These are phyloP conservation scores for Colletotrichum neosansevieriae DNA, from an alignment of 2,329 filamentous ascomycete genomes.

Conservation along the genomic window DNA sequence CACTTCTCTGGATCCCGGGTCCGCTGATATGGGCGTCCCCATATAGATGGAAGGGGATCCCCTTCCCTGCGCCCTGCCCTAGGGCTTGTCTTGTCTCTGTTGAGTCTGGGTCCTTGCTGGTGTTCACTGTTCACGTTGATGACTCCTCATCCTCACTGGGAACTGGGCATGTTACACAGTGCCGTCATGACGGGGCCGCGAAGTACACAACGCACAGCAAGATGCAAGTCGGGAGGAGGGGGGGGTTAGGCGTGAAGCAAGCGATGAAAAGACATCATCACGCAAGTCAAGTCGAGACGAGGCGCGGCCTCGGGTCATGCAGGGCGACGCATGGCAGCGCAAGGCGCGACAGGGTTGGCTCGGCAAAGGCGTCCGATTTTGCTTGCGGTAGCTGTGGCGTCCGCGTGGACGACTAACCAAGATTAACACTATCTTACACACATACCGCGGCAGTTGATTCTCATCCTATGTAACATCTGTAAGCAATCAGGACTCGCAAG, in stretches of 20 bases:
- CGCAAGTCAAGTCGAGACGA: slow-evolving; percentile 22
- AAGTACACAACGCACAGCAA: not conserved
- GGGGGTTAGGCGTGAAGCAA: not conserved
- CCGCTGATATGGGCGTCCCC: too few species aligned
- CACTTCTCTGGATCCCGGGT: not conserved
- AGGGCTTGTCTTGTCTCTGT: too few species aligned
- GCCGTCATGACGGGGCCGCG: too few species aligned
- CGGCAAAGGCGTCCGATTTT: slow-evolving; percentile 8
- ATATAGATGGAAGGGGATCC: too few species aligned
- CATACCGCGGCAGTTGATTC: slow-evolving; percentile 14
- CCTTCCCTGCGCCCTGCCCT: too few species aligned
- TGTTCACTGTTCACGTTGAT: not conserved
- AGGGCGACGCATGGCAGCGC: slow-evolving; percentile 15
- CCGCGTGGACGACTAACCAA: too few species aligned
- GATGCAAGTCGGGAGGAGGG: too few species aligned
- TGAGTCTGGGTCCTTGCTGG: not conserved
- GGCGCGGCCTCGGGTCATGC: not conserved
- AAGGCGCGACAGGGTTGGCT: slow-evolving; percentile 11
- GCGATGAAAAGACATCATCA: not conserved
- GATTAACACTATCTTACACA: too few species aligned
- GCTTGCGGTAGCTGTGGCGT: not conserved
- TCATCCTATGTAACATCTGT: not conserved
- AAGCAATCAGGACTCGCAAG: not conserved
- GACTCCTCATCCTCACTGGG: too few species aligned
- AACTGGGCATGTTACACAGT: too few species aligned